Percentiles rank a stretch among this genome's conserved stretches.
Conservation (phyloP, 129 eudicot species). For the Artemisia tridentata region DNA sequence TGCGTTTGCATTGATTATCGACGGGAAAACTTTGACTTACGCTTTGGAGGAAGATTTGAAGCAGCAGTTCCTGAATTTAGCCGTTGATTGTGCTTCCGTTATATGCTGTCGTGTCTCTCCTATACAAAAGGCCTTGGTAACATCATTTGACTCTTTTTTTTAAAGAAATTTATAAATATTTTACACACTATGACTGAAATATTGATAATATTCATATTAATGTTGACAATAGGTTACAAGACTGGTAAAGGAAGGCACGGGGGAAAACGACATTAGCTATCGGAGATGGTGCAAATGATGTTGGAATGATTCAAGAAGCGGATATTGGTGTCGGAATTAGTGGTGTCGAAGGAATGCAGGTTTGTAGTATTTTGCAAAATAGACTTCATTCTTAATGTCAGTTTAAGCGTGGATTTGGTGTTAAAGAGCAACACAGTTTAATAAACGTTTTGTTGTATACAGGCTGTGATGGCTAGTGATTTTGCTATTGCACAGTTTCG, state of each 20-base stretch:
- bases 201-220: neutral
- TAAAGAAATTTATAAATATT: neutral
- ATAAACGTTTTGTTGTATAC: slow-evolving; percentile 23
- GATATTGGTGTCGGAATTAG: slow-evolving; percentile 93
- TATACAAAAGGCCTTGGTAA: slow-evolving; percentile 91
- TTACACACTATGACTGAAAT: neutral
- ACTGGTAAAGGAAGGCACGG: slow-evolving; percentile 91
- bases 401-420: neutral
- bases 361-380: no score
- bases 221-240: slow-evolving; percentile 68
- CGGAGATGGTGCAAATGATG: slow-evolving; percentile 99
- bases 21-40: slow-evolving; percentile 82
- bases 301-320: slow-evolving; percentile 99
- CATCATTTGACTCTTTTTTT: neutral
- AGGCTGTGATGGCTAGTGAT: slow-evolving; percentile 99
- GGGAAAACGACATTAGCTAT: slow-evolving; percentile 95
- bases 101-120: slow-evolving; percentile 98
- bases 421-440: neutral
- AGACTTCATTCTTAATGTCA: no score
- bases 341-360: no score
- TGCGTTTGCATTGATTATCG: slow-evolving; percentile 93
- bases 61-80: slow-evolving; percentile 71
- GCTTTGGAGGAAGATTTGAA: slow-evolving; percentile 91
- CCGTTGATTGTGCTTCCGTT: slow-evolving; percentile 89
- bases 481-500: slow-evolving; percentile 96